Evolutionary conservation across 805 yeast species (phyloP), one percentile per base, ranked within the genome.

Genomic region (Nakazawaea siamensis): DNA sequence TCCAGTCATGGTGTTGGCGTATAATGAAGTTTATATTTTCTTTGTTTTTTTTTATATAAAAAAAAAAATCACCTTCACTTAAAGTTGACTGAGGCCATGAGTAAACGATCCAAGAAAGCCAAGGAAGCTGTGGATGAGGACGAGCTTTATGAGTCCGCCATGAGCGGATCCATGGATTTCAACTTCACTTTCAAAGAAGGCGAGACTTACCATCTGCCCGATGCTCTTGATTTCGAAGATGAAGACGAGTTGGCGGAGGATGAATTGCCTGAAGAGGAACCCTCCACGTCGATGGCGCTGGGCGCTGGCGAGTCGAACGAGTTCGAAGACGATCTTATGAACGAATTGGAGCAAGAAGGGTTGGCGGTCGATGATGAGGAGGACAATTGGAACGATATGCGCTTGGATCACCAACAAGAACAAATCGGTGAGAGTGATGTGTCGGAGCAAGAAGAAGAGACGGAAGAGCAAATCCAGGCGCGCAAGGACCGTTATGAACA

Each of bases 211-310:
- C 97, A 88, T 55, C 88, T 92, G 1, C 95, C 75, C 5, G 90
- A 88, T 54, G 98, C 98, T 8, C 64, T 87, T 21, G 97, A 90
- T 55, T 90, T 83, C 52, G 96, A 85, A 50, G 95, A 85, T 52
- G 94, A 84, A 49, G 97, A 88, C 45, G 97, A 88, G 55, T 62
- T 88, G 32, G 97, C 97, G 0, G 97, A 88, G 17, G 96, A 88
- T 30, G 94, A 84, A 37, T 48, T 57, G 3, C 64, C 64, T 1
- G 66, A 58, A 20, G 65, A 39, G 27, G 18, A 43, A 34, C 20
- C 17, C 8, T 6, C 8, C 27, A 31, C 25, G 38, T 23, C 15
- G 41, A 33, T 17, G 48, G n/a, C 41, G 15, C 46, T 29, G 10
- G 47, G 40, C 13, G 45, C 31, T 4, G 49, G 31, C 4, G 47